Evolutionary conservation across 106 monocot genomes (phyloP).

Genomic region (Narthecium ossifragum): DNA sequence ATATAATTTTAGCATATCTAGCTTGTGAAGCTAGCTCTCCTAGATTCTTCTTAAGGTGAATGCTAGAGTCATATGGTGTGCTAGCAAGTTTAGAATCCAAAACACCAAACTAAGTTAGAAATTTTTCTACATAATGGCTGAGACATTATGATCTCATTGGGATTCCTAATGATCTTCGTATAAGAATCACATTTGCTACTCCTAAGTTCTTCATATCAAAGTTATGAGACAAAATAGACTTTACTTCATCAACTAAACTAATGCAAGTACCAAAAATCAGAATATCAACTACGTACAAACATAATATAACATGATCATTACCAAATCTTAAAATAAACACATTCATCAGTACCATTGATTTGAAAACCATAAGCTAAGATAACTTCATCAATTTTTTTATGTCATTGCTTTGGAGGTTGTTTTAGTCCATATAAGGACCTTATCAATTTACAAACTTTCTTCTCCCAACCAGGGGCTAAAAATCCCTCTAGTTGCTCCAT

Average conservation of each 20-base stretch:
- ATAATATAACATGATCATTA: not conserved
- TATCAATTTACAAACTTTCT: not conserved
- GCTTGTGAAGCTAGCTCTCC: too few species aligned
- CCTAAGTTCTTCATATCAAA: too few species aligned
- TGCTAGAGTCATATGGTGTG: too few species aligned
- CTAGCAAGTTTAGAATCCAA: too few species aligned
- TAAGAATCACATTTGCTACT: too few species aligned
- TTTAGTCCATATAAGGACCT: not conserved
- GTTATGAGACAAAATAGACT: not conserved
- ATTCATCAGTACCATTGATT: not conserved
- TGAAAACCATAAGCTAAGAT: not conserved
- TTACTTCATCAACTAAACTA: not conserved
- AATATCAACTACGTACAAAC: slow-evolving; percentile 1
- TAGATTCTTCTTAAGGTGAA: too few species aligned
- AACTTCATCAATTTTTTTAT: slow-evolving; percentile 8
- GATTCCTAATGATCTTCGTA: too few species aligned
- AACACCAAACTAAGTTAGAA: too few species aligned
- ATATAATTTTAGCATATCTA: too few species aligned
- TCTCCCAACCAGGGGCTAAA: not conserved
- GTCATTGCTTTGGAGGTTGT: not conserved
- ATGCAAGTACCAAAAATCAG: slow-evolving; percentile 1
- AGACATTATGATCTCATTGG: too few species aligned
- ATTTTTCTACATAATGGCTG: too few species aligned
- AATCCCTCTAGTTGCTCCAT: not conserved
- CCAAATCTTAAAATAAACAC: not conserved